Evolutionary conservation across 2,329 filamentous ascomycete species (phyloP), one percentile per base, ranked within the genome.

Genomic region (Fusarium devonianum): DNA sequence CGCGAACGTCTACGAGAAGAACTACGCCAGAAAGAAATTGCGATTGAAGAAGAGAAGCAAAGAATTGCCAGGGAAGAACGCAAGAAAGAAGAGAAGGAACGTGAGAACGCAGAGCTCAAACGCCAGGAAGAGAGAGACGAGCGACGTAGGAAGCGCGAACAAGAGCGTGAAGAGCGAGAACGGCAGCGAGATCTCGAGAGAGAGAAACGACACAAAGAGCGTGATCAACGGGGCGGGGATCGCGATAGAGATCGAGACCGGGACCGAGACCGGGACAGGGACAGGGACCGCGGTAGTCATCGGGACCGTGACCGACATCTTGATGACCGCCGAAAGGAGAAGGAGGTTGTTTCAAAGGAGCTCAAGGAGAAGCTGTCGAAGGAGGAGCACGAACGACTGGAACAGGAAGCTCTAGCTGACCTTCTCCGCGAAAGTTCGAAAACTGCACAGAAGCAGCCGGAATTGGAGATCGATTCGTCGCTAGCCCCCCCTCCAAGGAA

Each of bases 1-100:
- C 82, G 88, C 9, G 83, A 86, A 53, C 79, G 78, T 23, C 75
- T 85, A 8, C 78, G 85, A 44, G 81, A 85, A 35, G 82, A 86
- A 59, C 73, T 86, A 13, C 76, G 80, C 41, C 77, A 77, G 33
- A 80, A 83, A 57, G 82, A 87, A 56, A 77, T 77, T 14, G 81
- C 83, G 44, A 81, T 83, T 23, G 79, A 86, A 45, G 85, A 82
- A 64, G 82, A 86, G 68, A 84, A 84, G 64, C 76, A 76, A 19
- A 78, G 80, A 43, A 81, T 84, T 32, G 80, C 81, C 29, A 75
- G 75, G 18, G 80, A 86, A 65, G 79, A 82, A 71, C 79, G 78
- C 25, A 79, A 78, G 62, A 74, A 73, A 42, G 70, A 74, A 21
- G 78, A 80, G 49, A 74, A 72, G 18, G 78, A 79, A 56, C 71